Conservation (phyloP, 805 yeast species). For the Scheffersomyces stipitis region DNA sequence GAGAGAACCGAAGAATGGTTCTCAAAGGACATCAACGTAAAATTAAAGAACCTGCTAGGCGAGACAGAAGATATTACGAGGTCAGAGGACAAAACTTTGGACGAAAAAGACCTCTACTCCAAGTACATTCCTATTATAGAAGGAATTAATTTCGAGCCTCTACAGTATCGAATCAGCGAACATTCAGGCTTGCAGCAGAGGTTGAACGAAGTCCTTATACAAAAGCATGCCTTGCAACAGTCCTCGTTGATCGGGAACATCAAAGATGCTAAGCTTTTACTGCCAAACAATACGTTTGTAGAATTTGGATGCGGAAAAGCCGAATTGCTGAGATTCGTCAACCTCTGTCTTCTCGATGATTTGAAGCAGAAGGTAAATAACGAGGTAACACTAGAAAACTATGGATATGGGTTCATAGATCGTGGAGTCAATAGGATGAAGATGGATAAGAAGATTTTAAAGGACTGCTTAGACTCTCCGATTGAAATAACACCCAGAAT, state of each 20-base stretch:
- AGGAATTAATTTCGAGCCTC: slow-evolving; percentile 13
- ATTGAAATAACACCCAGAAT: slow-evolving; percentile 27
- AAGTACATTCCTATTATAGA: slow-evolving; percentile 19
- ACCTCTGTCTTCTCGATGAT: slow-evolving; percentile 32
- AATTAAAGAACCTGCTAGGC: slow-evolving; percentile 5
- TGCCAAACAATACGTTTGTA: slow-evolving; percentile 39
- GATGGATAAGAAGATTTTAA: slow-evolving; percentile 64
- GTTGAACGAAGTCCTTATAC: slow-evolving; percentile 50
- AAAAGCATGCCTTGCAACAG: slow-evolving; percentile 82
- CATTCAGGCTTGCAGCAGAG: slow-evolving; percentile 40
- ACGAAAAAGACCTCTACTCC: slow-evolving; percentile 8
- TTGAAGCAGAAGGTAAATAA: slow-evolving; percentile 1
- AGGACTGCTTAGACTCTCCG: slow-evolving; percentile 44
- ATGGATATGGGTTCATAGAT: slow-evolving; percentile 65
- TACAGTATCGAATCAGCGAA: slow-evolving; percentile 12
- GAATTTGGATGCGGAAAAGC: slow-evolving; percentile 95
- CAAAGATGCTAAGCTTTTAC: slow-evolving; percentile 39
- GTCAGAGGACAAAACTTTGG: slow-evolving; percentile 2
- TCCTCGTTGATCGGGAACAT: slow-evolving; percentile 74
- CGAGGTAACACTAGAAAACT: slow-evolving; percentile 22
- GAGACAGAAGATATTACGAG: slow-evolving; percentile 2
- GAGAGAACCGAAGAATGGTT: slow-evolving; percentile 51
- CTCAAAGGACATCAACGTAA: slow-evolving; percentile 45
- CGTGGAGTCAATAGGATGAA: slow-evolving; percentile 77
- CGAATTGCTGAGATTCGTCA: slow-evolving; percentile 70